These are phyloP conservation scores for Nephelium lappaceum DNA, from an alignment of 345 rosid species.

Conservation along the genomic window DNA sequence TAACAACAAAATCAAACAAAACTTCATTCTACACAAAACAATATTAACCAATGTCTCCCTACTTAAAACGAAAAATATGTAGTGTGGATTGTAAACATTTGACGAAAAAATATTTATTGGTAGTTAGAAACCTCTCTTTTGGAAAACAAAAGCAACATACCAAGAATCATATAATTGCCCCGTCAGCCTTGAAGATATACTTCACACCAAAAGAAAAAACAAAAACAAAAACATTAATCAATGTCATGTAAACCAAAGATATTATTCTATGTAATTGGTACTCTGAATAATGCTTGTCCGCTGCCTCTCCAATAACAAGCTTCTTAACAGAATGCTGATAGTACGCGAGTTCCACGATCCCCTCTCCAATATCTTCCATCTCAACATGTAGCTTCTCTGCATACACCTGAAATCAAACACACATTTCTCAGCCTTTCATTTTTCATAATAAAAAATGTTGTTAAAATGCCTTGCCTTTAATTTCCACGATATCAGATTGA, in stretches of 20 bases:
- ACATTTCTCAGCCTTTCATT: too few species aligned
- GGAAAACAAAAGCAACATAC: too few species aligned
- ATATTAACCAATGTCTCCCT: too few species aligned
- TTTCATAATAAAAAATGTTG: too few species aligned
- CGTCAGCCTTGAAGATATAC: neutral
- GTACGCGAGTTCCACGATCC: constrained; percentile 64
- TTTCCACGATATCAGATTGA: too few species aligned
- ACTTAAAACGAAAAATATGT: neutral
- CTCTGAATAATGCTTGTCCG: constrained; percentile 54
- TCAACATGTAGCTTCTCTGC: constrained; percentile 45
- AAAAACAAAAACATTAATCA: neutral
- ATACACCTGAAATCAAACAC: constrained; percentile 44
- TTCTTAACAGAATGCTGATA: constrained; percentile 48
- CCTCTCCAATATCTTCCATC: constrained; percentile 56
- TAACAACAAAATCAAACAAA: neutral
- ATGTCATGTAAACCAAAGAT: neutral
- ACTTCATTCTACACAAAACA: neutral
- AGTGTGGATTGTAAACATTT: too few species aligned
- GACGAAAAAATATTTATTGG: too few species aligned
- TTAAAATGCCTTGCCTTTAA: too few species aligned
- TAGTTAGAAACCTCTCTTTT: neutral
- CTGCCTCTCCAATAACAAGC: constrained; percentile 83
- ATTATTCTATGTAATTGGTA: constrained; percentile 20
- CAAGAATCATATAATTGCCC: too few species aligned
- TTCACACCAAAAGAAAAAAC: too few species aligned